Percentiles rank a stretch among this genome's conserved stretches.
phyloP scores from a whole-genome alignment of 345 rosid genomes.

The Brassica cretica region DNA sequence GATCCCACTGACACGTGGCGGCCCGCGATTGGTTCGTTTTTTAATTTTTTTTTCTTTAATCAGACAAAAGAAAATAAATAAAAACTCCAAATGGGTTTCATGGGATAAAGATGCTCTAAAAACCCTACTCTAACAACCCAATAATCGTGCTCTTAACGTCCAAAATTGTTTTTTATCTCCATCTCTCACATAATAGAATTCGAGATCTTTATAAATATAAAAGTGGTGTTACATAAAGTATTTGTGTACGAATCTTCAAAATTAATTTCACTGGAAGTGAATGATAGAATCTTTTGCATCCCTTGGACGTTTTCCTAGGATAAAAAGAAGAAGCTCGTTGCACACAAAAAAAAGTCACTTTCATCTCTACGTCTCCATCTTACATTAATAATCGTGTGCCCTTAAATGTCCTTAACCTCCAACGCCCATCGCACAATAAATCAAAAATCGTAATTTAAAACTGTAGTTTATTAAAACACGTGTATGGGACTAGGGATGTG shows the following conservation, averaged over 20 bases:
- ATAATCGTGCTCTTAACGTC: no score
- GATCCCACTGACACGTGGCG: no score
- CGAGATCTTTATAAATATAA: no score
- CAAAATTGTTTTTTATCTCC: no score
- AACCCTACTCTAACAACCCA: no score
- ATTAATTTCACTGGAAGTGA: not conserved
- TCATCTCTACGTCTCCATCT: conserved; percentile 9
- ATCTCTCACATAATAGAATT: no score
- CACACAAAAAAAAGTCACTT: conserved; percentile 2
- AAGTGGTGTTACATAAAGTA: not conserved
- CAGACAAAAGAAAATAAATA: no score
- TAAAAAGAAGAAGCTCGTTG: no score
- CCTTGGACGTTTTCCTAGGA: not conserved
- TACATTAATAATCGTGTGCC: not conserved
- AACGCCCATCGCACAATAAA: not conserved
- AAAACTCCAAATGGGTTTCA: no score
- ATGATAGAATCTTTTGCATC: not conserved
- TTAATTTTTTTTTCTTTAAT: no score
- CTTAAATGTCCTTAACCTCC: conserved; percentile 24
- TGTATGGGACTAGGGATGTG: not conserved
- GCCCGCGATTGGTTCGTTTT: no score
- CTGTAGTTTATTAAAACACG: not conserved
- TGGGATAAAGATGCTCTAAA: no score
- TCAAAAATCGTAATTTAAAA: not conserved
- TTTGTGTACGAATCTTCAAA: not conserved